Evolutionary conservation across 768 basidiomycete genomes (phyloP), one percentile per base, ranked within the genome.

Genomic region (Mycena alexandri): DNA sequence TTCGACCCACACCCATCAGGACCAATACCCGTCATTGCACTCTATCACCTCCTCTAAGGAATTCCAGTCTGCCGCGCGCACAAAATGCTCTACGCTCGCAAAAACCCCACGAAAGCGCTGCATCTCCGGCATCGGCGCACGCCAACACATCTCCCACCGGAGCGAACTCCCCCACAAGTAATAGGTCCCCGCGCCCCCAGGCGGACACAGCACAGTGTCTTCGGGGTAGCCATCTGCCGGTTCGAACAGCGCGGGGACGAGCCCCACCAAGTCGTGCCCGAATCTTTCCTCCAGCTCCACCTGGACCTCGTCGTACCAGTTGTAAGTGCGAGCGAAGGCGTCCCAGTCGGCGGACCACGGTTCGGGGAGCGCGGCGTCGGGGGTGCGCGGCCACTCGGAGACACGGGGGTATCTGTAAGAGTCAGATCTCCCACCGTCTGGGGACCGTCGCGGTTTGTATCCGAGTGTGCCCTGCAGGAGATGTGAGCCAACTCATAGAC

Each of bases 291-390:
- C 12, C 34, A 13, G n/a, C 21, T 33, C 11, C 46, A 24, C 33
- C 12, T 48, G 46, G 6, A 38, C 58, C 12, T 24, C 1, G 29
- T 36, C n/a, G 58, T 59, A 48, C 56, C 57, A 58, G 29, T 46
- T 12, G 33, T 34, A 0, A 43, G 25, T 22, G 21, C 14, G 29
- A n/a, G 7, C 29, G 11, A 46, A 58, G n/a, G 12, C 21, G 9
- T 33, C 14, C 60, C 60, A 61, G 24, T 61, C 33, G 16, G 36
- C 41, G 0, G 60, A 51, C 60, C 50, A 52, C 38, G 60, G 48
- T 38, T 61, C 60, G 25, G 60, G 60, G 38, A 61, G 60, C 4
- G 41, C 14, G 16, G 25, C 8, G 48, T 61, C 60, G 48, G 50
- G 41, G 24, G 41, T 51, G 48, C 13, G 17, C 0, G 48, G 60